A percentile compares a stretch with the other conserved stretches of the same genome.
phyloP scores from a whole-genome alignment of 805 yeast species.

The Candida methanosorbosa region DNA sequence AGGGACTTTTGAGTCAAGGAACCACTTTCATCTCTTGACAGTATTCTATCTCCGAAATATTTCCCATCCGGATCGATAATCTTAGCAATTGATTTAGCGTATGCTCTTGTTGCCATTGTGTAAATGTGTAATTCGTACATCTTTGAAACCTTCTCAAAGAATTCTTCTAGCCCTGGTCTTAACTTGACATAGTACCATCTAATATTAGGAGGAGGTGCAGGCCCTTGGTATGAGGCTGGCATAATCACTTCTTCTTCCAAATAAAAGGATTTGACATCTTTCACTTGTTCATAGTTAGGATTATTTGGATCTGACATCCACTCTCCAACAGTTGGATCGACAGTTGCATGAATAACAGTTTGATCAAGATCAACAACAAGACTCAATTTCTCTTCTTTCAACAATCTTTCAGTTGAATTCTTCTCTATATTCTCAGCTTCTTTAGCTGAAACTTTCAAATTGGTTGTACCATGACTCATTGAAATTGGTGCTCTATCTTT shows the following conservation, averaged over 20 bases:
- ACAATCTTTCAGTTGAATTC: constrained; percentile 49
- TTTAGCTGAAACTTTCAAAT: constrained; percentile 70
- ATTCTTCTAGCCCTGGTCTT: constrained; percentile 78
- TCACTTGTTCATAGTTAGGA: constrained; percentile 78
- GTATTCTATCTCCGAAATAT: constrained; percentile 83
- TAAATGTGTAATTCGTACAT: constrained; percentile 87
- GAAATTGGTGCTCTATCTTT: constrained; percentile 74
- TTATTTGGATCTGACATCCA: constrained; percentile 86
- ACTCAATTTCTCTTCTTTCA: constrained; percentile 60
- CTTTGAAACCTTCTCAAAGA: constrained; percentile 53
- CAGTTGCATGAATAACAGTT: constrained; percentile 95
- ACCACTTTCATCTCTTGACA: constrained; percentile 93
- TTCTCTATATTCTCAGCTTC: constrained; percentile 86
- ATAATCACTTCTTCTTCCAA: constrained; percentile 65
- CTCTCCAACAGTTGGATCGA: constrained; percentile 93
- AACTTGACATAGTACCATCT: constrained; percentile 91
- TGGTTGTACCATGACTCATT: constrained; percentile 84
- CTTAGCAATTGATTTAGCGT: constrained; percentile 82
- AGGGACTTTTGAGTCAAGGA: constrained; percentile 82
- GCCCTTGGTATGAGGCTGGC: constrained; percentile 54
- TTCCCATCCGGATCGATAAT: constrained; percentile 86
- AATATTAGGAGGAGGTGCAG: constrained; percentile 45
- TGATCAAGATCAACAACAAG: constrained; percentile 95
- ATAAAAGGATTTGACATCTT: constrained; percentile 71
- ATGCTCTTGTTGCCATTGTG: constrained; percentile 96